Conservation (phyloP, 768 basidiomycete genomes). For the Phylloporus arenicola region DNA sequence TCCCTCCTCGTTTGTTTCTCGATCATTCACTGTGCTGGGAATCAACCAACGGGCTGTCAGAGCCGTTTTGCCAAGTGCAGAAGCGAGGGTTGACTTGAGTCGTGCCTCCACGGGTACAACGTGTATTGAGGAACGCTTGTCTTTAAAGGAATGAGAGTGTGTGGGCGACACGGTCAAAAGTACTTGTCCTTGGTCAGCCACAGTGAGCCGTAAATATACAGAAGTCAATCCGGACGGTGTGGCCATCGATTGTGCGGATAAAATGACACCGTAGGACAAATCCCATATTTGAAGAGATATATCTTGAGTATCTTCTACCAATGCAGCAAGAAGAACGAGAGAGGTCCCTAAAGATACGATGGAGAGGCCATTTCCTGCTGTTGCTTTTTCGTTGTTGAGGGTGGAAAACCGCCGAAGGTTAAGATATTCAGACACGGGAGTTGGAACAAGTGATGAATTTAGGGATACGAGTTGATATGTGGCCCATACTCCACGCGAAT, state of each 20-base stretch:
- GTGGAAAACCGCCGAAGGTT: slow-evolving; percentile 16
- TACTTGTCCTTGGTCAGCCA: slow-evolving; percentile 42
- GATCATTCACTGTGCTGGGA: neutral
- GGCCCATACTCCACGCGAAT: slow-evolving; percentile 40
- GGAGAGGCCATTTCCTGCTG: slow-evolving; percentile 24
- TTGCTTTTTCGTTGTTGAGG: slow-evolving; percentile 5
- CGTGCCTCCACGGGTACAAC: slow-evolving; percentile 55
- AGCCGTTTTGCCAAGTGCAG: slow-evolving; percentile 51
- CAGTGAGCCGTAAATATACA: slow-evolving; percentile 25
- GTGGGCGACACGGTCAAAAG: slow-evolving; percentile 47
- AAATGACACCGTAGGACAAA: slow-evolving; percentile 58
- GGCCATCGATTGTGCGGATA: slow-evolving; percentile 48
- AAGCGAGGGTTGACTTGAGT: slow-evolving; percentile 53
- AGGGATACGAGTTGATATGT: slow-evolving; percentile 30
- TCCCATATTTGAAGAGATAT: slow-evolving; percentile 63
- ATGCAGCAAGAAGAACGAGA: slow-evolving; percentile 49
- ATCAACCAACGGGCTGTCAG: slow-evolving; percentile 44
- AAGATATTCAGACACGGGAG: slow-evolving; percentile 21
- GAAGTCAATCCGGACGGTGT: slow-evolving; percentile 41
- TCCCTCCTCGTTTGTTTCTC: slow-evolving; percentile 11
- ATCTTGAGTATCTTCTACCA: slow-evolving; percentile 32
- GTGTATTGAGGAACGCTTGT: slow-evolving; percentile 47
- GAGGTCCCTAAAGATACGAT: slow-evolving; percentile 51
- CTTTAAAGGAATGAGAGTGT: neutral
- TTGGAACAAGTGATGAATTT: slow-evolving; percentile 21